phyloP scores from a whole-genome alignment of 1,139 yeast species.

The Kurtzmaniella natalensis region DNA sequence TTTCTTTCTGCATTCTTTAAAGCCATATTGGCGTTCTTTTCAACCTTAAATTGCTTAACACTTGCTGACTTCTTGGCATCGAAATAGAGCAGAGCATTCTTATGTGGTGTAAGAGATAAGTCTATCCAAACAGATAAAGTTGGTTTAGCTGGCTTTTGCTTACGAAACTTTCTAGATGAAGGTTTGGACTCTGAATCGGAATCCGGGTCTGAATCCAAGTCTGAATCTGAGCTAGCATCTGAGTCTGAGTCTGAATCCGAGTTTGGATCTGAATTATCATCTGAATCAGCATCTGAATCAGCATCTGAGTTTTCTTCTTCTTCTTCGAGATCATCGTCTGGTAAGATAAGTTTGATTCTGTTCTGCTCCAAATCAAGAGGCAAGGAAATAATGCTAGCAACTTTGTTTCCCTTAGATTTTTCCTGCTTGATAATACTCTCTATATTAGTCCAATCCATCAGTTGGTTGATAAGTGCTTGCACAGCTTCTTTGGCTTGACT shows the following conservation, averaged over 20 bases:
- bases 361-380: constrained; percentile 73
- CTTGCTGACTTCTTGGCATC: constrained; percentile 74
- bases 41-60: constrained; percentile 77
- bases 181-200: constrained; percentile 19
- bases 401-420: constrained; percentile 56
- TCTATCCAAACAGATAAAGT: constrained; percentile 60
- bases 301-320: constrained; percentile 13
- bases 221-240: constrained; percentile 20
- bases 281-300: constrained; percentile 15
- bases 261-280: constrained; percentile 20
- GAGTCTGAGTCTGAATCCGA: constrained; percentile 25
- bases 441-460: constrained; percentile 93
- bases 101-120: constrained; percentile 70
- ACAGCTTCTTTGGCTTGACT: constrained; percentile 71
- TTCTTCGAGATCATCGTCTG: constrained; percentile 33
- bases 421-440: constrained; percentile 72
- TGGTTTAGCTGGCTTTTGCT: constrained; percentile 15
- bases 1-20: constrained; percentile 80
- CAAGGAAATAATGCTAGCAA: constrained; percentile 58
- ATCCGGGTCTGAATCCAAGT: constrained; percentile 30
- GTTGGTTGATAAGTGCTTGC: constrained; percentile 65
- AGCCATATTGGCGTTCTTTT: constrained; percentile 73
- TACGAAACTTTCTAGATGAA: constrained; percentile 16
- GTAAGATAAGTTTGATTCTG: constrained; percentile 58
- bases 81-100: constrained; percentile 86